Evolutionary conservation across 306 rosid species (phyloP).

Genomic region (Lupinus albus): DNA sequence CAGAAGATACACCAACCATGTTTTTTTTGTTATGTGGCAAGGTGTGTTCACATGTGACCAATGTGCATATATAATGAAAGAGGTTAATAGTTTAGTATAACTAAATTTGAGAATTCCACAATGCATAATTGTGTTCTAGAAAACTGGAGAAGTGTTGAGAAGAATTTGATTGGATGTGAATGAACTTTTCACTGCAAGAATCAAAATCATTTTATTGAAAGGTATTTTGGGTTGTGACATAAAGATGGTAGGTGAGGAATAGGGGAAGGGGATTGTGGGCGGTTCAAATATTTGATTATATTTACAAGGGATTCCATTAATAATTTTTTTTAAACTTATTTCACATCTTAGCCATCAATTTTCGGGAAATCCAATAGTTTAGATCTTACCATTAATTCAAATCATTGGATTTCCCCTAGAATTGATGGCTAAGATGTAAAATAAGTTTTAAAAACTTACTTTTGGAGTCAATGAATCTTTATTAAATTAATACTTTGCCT

Average conservation of each 20-base stretch:
- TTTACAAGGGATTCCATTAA: too few relatives aligned
- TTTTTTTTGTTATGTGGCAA: constrained; percentile 38
- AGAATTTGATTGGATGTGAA: constrained; percentile 53
- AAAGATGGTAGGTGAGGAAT: constrained; percentile 51
- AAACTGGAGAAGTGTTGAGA: constrained; percentile 51
- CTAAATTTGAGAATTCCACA: constrained; percentile 32
- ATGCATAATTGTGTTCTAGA: constrained; percentile 44
- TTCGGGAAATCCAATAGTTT: too few relatives aligned
- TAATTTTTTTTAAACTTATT: too few relatives aligned
- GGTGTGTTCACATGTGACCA: constrained; percentile 29
- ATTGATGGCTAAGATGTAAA: too few relatives aligned
- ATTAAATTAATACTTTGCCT: constrained; percentile 37
- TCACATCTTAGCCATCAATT: too few relatives aligned
- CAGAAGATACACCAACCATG: constrained; percentile 39
- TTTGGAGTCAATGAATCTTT: too few relatives aligned
- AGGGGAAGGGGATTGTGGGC: constrained; percentile 46
- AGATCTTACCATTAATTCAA: too few relatives aligned
- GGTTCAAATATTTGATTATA: constrained; percentile 42
- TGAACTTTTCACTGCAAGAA: constrained; percentile 45
- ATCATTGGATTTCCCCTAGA: too few relatives aligned
- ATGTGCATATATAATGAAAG: constrained; percentile 22
- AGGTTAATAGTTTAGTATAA: neutral
- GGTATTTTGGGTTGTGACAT: constrained; percentile 44
- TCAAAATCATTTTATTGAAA: constrained; percentile 40
- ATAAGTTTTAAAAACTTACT: too few relatives aligned